Evolutionary conservation across 2,329 filamentous ascomycete species (phyloP), one percentile per base, ranked within the genome.

Genomic region (Scortechinia acanthostroma): DNA sequence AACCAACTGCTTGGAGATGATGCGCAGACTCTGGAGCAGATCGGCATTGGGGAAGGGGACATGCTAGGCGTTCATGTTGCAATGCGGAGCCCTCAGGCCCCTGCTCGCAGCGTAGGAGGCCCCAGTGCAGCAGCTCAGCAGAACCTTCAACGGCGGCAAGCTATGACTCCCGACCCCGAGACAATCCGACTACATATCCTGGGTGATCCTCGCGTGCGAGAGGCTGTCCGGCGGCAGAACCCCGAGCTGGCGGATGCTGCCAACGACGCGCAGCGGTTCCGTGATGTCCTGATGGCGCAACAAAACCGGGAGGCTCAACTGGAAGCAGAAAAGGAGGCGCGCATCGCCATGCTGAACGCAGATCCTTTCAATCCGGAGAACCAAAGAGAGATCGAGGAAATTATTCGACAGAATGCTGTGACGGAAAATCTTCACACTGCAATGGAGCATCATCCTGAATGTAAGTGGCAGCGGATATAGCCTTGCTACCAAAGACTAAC

Each of bases 381-480:
- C 5, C 93, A 98, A 66, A 76, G 76, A 42, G 88, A 85, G 67
- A 98, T 98, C 50, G 91, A 93, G 59, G 93, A 98, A 67, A 94
- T 97, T 65, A 98, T 98, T 58, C 83, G 93, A 46, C 88, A 96
- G 65, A 88, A 97, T 66, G 77, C 85, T 15, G 91, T 98, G 42
- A 90, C 91, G 64, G 90, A 96, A 67, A 98, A 98, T 58, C 65
- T 97, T 48, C 90, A 97, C 59, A 93, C 91, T 65, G 93, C 93
- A 35, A 91, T 96, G 76, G 91, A 97, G 66, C 85, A 97, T 65
- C 95, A 94, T 57, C 93, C 93, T 1, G 93, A 97, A 77, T 91
- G 91, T 94, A 68, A 55, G 76, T 65, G 10, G 10, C 17, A 6
- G 35, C 35, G 43, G 15, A 4, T 46, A 48, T 48, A 10, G 49